Percentiles rank a stretch among this genome's conserved stretches.
phyloP scores from a whole-genome alignment of 495 filamentous ascomycete genomes.

The Lophiotrema nucula region DNA sequence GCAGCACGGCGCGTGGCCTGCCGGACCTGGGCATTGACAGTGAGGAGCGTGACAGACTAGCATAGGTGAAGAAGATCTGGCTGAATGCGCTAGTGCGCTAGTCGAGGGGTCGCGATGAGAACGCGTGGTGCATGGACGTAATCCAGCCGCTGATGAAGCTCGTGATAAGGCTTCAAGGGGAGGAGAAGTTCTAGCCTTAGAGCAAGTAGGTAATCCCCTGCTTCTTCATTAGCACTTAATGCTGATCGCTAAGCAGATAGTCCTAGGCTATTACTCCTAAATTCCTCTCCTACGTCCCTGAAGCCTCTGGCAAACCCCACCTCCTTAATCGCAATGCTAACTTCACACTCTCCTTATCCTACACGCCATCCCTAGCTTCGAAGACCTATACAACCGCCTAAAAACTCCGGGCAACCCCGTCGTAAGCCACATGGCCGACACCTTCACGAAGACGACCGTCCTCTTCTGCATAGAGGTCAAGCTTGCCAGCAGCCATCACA shows the following conservation, averaged over 20 bases:
- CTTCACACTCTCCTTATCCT: constrained; percentile 21
- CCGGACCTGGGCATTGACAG: constrained; percentile 4
- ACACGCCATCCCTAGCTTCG: constrained; percentile 12
- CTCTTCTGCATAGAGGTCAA: constrained; percentile 20
- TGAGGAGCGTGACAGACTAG: not conserved
- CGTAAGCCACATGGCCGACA: constrained; percentile 16
- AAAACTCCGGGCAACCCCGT: not conserved
- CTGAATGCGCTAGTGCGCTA: constrained; percentile 5
- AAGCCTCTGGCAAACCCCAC: constrained; percentile 7
- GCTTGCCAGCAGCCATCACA: constrained; percentile 11
- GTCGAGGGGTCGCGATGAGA: constrained; percentile 18
- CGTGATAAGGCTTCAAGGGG: constrained; percentile 14
- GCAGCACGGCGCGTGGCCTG: not conserved
- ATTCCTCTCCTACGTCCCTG: constrained; percentile 10
- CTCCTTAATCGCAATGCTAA: constrained; percentile 17
- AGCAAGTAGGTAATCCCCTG: constrained; percentile 13
- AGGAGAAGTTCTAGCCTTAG: constrained; percentile 15
- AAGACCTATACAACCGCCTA: constrained; percentile 12
- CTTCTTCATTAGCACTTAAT: constrained; percentile 1
- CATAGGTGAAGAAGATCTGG: constrained; percentile 21
- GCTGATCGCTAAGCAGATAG: constrained; percentile 12
- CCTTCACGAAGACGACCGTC: constrained; percentile 16
- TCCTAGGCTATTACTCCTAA: constrained; percentile 6
- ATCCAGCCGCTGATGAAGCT: constrained; percentile 13
- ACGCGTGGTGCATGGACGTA: constrained; percentile 18